Conservation (phyloP, 352 stramenopile genomes). For the Phytophthora niederhauseri region DNA sequence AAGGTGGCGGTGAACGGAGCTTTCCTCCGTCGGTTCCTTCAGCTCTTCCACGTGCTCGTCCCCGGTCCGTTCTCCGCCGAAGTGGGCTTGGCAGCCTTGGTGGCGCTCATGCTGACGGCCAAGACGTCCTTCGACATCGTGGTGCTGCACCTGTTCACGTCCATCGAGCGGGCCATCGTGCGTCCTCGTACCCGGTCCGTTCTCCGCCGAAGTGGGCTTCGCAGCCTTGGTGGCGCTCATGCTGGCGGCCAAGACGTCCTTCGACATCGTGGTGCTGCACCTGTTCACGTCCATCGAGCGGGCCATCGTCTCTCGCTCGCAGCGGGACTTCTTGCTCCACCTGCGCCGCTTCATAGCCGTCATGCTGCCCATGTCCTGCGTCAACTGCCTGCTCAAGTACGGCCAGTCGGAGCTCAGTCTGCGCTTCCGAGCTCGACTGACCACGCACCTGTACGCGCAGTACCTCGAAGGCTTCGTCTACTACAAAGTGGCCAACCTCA, state of each 20-base stretch:
- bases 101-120: slow-evolving; percentile 57
- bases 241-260: slow-evolving; percentile 65
- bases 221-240: slow-evolving; percentile 60
- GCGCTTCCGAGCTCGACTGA: slow-evolving; percentile 1
- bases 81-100: slow-evolving; percentile 61
- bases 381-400: slow-evolving; percentile 2
- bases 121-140: slow-evolving; percentile 76
- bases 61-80: slow-evolving; percentile 64
- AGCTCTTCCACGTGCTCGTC: slow-evolving; percentile 71
- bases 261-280: slow-evolving; percentile 71
- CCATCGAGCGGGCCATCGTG: slow-evolving; percentile 74
- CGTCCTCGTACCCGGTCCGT: too few species aligned
- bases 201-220: slow-evolving; percentile 64
- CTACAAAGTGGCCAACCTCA: slow-evolving; percentile 90
- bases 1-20: slow-evolving; percentile 72
- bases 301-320: slow-evolving; percentile 69
- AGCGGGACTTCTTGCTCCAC: slow-evolving; percentile 60
- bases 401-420: slow-evolving; percentile 2
- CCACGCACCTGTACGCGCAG: background rate
- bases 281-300: slow-evolving; percentile 74
- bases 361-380: slow-evolving; percentile 70
- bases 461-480: slow-evolving; percentile 80
- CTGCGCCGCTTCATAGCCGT: slow-evolving; percentile 68
- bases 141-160: slow-evolving; percentile 71
- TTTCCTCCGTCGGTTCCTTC: slow-evolving; percentile 61